Evolutionary conservation across 164 flowering plant genomes (phyloP).

Genomic region (Magnolia sinica): DNA sequence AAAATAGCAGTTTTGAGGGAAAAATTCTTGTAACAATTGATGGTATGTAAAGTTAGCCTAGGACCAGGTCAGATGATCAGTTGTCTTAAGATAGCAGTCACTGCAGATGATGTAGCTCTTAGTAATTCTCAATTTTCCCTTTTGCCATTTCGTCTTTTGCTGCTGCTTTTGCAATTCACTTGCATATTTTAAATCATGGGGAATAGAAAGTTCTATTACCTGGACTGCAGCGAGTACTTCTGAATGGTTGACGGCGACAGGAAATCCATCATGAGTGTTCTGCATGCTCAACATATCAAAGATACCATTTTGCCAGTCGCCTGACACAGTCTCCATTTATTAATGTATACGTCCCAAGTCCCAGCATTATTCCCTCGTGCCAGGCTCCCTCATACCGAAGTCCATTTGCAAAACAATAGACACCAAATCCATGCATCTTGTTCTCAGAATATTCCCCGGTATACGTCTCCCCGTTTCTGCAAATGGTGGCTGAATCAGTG

Average conservation of each 20-base stretch:
- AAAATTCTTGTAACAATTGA: too few species aligned
- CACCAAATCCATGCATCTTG: constrained; percentile 97
- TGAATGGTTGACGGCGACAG: constrained; percentile 50
- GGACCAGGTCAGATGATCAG: too few species aligned
- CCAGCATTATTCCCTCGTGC: constrained; percentile 90
- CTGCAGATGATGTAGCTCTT: neutral
- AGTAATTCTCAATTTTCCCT: neutral
- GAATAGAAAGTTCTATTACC: constrained; percentile 35
- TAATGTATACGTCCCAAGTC: constrained; percentile 80
- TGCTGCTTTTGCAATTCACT: neutral
- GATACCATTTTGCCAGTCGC: constrained; percentile 88
- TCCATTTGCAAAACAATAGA: constrained; percentile 78
- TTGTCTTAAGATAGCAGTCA: too few species aligned
- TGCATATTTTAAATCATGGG: neutral
- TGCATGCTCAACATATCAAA: constrained; percentile 56
- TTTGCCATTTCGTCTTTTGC: neutral
- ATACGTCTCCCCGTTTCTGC: constrained; percentile 87
- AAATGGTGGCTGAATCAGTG: constrained; percentile 1
- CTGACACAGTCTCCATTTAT: constrained; percentile 70
- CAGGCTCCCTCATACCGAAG: constrained; percentile 86
- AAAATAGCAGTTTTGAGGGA: too few species aligned
- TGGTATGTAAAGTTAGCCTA: too few species aligned
- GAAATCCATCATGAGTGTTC: constrained; percentile 48
- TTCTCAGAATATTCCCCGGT: constrained; percentile 96
- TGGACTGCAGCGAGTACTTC: constrained; percentile 68